These are phyloP conservation scores for Ophiosphaerella herpotricha DNA, from an alignment of 2,329 filamentous ascomycete species.

Conservation along the genomic window DNA sequence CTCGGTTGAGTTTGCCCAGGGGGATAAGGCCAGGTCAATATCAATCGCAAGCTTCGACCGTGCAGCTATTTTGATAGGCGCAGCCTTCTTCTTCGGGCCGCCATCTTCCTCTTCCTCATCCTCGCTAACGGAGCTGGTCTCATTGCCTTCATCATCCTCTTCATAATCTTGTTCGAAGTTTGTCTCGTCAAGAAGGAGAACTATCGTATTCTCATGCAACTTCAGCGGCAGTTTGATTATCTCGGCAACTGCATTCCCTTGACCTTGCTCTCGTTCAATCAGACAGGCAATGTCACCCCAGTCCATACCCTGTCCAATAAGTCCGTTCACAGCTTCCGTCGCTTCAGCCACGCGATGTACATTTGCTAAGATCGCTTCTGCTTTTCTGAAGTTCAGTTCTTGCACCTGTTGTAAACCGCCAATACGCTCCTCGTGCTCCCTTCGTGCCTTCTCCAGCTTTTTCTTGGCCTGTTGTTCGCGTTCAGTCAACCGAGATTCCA, in stretches of 20 bases:
- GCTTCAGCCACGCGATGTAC: conserved; percentile 89
- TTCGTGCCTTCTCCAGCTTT: conserved; percentile 81
- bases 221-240: conserved; percentile 88
- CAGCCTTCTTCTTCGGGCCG: conserved; percentile 54
- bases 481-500: conserved; percentile 82
- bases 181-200: conserved; percentile 75
- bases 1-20: conserved; percentile 86
- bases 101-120: conserved; percentile 63
- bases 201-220: conserved; percentile 86
- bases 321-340: conserved; percentile 85
- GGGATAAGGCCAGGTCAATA: conserved; percentile 78
- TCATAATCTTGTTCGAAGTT: conserved; percentile 67
- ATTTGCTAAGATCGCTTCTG: conserved; percentile 88
- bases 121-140: conserved; percentile 68
- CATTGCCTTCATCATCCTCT: conserved; percentile 60
- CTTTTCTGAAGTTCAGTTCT: conserved; percentile 82
- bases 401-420: conserved; percentile 83
- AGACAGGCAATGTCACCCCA: conserved; percentile 90
- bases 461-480: conserved; percentile 79
- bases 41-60: conserved; percentile 70
- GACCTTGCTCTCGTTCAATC: conserved; percentile 82
- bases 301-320: conserved; percentile 95
- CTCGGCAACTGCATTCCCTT: conserved; percentile 81
- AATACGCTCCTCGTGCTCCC: conserved; percentile 83
- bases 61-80: conserved; percentile 36